Conservation (phyloP, 768 basidiomycete genomes). For the Lactarius tabidus region DNA sequence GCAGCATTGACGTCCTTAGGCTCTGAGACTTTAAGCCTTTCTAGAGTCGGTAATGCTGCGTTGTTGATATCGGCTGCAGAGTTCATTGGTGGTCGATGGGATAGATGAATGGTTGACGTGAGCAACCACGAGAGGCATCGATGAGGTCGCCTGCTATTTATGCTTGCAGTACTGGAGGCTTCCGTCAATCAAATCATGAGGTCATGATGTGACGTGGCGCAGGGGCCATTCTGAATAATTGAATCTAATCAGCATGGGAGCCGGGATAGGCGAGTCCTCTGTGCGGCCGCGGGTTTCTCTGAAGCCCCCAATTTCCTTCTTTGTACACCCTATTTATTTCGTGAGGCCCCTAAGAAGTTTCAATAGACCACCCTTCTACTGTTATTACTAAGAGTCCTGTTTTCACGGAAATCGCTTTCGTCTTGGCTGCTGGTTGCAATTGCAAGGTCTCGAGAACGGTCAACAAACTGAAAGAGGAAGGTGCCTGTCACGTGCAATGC, state of each 20-base stretch:
- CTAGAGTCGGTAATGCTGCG: slow-evolving; percentile 27
- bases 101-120: not conserved
- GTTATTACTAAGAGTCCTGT: no score
- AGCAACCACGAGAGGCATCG: not conserved
- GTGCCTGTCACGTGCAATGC: no score
- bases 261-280: not conserved
- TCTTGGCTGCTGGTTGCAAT: not conserved
- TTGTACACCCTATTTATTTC: no score
- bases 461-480: no score
- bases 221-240: no score
- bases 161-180: not conserved
- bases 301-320: no score
- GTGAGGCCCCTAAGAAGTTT: no score
- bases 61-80: slow-evolving; percentile 8
- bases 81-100: slow-evolving; percentile 1
- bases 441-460: no score
- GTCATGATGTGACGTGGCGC: not conserved
- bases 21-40: slow-evolving; percentile 22
- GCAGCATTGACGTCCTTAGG: slow-evolving; percentile 19
- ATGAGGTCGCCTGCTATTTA: slow-evolving; percentile 7
- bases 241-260: no score
- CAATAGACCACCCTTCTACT: no score
- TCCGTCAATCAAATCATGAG: not conserved
- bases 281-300: not conserved
- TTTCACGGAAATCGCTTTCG: no score